A percentile compares a stretch with the other conserved stretches of the same genome.
Evolutionary conservation across 2,329 filamentous ascomycete species (phyloP).

Genomic region (Talaromyces sp.): DNA sequence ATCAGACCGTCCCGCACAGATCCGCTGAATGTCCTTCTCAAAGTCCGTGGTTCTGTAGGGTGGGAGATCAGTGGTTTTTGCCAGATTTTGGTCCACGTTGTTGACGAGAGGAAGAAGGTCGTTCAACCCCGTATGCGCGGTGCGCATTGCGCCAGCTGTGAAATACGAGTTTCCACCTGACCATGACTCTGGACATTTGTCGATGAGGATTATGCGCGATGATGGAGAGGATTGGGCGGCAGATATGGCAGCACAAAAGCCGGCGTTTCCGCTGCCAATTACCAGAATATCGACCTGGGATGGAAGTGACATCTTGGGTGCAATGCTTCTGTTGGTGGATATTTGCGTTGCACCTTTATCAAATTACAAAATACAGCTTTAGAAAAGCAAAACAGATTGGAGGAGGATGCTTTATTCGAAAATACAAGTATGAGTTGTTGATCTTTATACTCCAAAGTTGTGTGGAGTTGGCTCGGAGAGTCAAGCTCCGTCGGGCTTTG

Average conservation of each 20-base stretch:
- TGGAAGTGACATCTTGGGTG: constrained; percentile 11
- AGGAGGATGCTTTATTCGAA: background rate
- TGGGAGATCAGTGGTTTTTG: constrained; percentile 52
- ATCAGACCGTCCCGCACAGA: constrained; percentile 54
- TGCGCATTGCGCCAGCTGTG: constrained; percentile 61
- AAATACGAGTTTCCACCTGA: constrained; percentile 63
- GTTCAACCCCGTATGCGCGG: constrained; percentile 49
- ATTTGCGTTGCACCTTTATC: background rate
- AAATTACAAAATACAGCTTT: background rate
- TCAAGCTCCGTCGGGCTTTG: background rate
- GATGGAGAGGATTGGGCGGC: constrained; percentile 47
- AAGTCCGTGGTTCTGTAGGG: constrained; percentile 56
- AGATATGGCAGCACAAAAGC: constrained; percentile 56
- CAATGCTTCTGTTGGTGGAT: background rate
- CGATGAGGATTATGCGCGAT: constrained; percentile 50
- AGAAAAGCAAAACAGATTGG: background rate
- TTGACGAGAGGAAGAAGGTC: constrained; percentile 60
- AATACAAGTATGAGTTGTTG: background rate
- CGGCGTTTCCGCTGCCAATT: constrained; percentile 61
- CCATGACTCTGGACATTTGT: constrained; percentile 56
- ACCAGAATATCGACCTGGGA: constrained; percentile 42
- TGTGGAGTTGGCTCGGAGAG: background rate
- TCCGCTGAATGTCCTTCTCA: constrained; percentile 50
- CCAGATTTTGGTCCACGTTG: constrained; percentile 48
- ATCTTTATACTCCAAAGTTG: background rate